Evolutionary conservation across 1,284 basidiomycete species (phyloP).

Genomic region (Apiotrichum laibachii): DNA sequence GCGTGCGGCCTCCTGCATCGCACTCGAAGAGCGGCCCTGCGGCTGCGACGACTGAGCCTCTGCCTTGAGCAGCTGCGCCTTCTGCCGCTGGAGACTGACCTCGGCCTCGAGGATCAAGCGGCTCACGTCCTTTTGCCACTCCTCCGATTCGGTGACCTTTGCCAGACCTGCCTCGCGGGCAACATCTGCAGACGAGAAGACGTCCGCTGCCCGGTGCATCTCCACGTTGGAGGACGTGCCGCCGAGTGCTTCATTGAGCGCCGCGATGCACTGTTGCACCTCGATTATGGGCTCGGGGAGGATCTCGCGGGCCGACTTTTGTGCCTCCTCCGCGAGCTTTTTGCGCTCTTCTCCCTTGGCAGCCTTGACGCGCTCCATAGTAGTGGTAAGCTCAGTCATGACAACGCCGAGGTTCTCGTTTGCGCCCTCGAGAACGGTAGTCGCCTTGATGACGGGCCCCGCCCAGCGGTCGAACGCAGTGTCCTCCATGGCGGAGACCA

Average conservation of each 20-base stretch:
- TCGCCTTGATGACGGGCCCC: constrained; percentile 8
- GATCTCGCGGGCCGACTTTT: background rate
- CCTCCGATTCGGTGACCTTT: constrained; percentile 6
- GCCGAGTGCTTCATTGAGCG: constrained; percentile 14
- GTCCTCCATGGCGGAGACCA: constrained; percentile 5
- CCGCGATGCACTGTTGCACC: constrained; percentile 8
- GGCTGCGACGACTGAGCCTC: background rate
- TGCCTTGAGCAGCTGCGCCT: background rate
- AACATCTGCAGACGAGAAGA: constrained; percentile 17
- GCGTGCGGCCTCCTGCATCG: background rate
- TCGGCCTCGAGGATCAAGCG: constrained; percentile 7
- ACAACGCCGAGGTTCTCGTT: background rate
- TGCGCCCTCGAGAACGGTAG: background rate
- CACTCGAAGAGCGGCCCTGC: background rate
- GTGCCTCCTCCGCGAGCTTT: background rate
- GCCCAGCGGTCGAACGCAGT: constrained; percentile 15
- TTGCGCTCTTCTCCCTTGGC: constrained; percentile 1
- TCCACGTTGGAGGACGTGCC: constrained; percentile 3
- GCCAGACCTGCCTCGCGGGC: constrained; percentile 15
- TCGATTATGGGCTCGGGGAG: background rate
- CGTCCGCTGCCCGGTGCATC: constrained; percentile 12
- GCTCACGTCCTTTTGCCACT: constrained; percentile 12
- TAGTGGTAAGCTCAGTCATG: background rate
- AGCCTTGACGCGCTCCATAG: background rate
- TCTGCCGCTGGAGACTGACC: constrained; percentile 2